Evolutionary conservation across 305 asterid species (phyloP).

Genomic region (Plantago lanceolata): DNA sequence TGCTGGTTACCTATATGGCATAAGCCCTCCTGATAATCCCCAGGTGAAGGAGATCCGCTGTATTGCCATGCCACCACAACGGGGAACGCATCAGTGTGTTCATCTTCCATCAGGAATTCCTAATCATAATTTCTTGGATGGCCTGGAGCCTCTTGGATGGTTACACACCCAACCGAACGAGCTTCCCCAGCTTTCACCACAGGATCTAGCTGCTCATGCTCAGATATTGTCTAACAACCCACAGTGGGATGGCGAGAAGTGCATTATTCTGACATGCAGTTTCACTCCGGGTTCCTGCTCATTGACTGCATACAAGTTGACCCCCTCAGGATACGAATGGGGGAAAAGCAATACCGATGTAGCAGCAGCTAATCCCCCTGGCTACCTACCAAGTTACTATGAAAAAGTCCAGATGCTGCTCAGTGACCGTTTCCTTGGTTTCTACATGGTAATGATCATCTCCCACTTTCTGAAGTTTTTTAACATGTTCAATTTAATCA

Average conservation of each 20-base stretch:
- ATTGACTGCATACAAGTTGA: constrained; percentile 83
- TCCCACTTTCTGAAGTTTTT: background rate
- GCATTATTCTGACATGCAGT: constrained; percentile 92
- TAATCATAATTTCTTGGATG: constrained; percentile 80
- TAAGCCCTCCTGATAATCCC: constrained; percentile 98
- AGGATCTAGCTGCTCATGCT: constrained; percentile 87
- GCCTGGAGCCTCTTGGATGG: constrained; percentile 98
- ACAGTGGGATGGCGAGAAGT: constrained; percentile 99
- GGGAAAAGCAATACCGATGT: constrained; percentile 86
- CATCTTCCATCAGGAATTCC: constrained; percentile 90
- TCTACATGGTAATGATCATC: constrained; percentile 70
- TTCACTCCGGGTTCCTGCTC: constrained; percentile 99
- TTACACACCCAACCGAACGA: constrained; percentile 98
- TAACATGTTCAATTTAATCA: background rate
- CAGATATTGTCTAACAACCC: constrained; percentile 71
- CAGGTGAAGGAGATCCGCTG: constrained; percentile 98
- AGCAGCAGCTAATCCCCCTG: constrained; percentile 82
- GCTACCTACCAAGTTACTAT: constrained; percentile 87
- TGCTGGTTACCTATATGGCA: constrained; percentile 80
- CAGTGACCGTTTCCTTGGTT: constrained; percentile 97
- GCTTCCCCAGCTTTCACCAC: constrained; percentile 96
- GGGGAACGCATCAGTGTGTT: constrained; percentile 98
- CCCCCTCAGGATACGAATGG: constrained; percentile 96
- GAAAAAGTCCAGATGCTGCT: constrained; percentile 98
- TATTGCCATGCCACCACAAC: constrained; percentile 90